Evolutionary conservation across 345 rosid genomes (phyloP).

Genomic region (Euclidium syriacum): DNA sequence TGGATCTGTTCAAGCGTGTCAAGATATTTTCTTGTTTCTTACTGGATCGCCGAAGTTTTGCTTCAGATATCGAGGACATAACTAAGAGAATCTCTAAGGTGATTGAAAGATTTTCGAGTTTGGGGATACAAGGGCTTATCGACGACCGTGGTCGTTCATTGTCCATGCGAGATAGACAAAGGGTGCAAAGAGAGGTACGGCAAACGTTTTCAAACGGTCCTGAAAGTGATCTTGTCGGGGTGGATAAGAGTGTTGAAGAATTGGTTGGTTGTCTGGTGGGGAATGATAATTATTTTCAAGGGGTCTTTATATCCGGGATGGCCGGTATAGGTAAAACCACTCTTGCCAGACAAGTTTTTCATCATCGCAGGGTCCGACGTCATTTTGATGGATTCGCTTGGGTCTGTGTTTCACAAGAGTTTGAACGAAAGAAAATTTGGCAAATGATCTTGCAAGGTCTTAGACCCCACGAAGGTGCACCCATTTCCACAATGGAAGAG

Average conservation of each 20-base stretch:
- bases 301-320: too few species aligned
- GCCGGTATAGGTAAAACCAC: too few species aligned
- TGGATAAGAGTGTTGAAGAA: constrained; percentile 2
- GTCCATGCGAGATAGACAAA: background rate
- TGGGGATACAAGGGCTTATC: constrained; percentile 9
- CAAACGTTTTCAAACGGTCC: constrained; percentile 17
- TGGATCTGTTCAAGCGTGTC: too few species aligned
- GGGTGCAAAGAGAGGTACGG: background rate
- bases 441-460: constrained; percentile 23
- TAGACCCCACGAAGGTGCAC: constrained; percentile 3
- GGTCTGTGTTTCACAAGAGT: constrained; percentile 35
- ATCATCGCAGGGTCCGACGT: constrained; percentile 6
- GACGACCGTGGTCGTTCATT: background rate
- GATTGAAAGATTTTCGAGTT: constrained; percentile 17
- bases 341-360: constrained; percentile 27
- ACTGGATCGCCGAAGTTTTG: background rate
- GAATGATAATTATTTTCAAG: background rate
- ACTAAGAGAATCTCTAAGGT: constrained; percentile 21
- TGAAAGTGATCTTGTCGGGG: constrained; percentile 34
- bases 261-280: constrained; percentile 8
- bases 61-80: background rate
- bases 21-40: too few species aligned
- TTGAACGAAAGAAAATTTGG: constrained; percentile 21
- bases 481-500: constrained; percentile 6
- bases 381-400: constrained; percentile 27